Conservation (phyloP, 768 basidiomycete species). For the Kwoniella dendrophila region DNA sequence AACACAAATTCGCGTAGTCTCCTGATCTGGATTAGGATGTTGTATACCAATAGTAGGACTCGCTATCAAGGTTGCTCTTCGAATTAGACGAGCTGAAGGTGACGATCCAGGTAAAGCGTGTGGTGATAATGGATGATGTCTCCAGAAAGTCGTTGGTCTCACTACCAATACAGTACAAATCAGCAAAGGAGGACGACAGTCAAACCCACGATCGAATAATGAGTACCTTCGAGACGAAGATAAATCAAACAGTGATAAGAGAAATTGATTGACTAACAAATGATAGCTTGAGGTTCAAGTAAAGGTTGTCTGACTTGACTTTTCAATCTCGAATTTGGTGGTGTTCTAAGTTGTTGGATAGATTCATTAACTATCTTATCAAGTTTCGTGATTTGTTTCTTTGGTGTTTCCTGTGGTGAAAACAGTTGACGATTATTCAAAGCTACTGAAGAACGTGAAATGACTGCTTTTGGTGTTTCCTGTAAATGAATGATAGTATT, state of each 20-base stretch:
- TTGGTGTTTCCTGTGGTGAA: neutral
- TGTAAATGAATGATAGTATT: too few relatives aligned
- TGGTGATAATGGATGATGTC: constrained; percentile 24
- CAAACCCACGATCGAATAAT: too few relatives aligned
- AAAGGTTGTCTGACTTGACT: constrained; percentile 4
- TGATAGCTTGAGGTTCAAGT: constrained; percentile 8
- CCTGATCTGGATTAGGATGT: constrained; percentile 25
- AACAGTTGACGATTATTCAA: too few relatives aligned
- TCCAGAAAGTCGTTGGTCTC: constrained; percentile 28
- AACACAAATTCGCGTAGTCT: constrained; percentile 21
- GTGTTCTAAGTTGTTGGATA: constrained; percentile 1
- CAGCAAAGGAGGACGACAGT: too few relatives aligned
- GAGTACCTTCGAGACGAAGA: too few relatives aligned
- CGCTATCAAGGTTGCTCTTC: constrained; percentile 21
- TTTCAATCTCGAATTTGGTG: constrained; percentile 13
- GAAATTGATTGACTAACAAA: constrained; percentile 11
- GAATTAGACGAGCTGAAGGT: constrained; percentile 19
- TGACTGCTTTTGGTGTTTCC: too few relatives aligned
- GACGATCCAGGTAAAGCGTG: constrained; percentile 20
- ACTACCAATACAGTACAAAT: too few relatives aligned
- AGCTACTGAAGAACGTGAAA: too few relatives aligned
- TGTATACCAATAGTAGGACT: constrained; percentile 17
- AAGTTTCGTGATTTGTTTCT: neutral
- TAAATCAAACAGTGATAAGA: neutral
- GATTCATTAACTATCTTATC: neutral